These are phyloP conservation scores for Nigrospora sphaerica DNA, from an alignment of 2,329 filamentous ascomycete genomes.

Conservation along the genomic window DNA sequence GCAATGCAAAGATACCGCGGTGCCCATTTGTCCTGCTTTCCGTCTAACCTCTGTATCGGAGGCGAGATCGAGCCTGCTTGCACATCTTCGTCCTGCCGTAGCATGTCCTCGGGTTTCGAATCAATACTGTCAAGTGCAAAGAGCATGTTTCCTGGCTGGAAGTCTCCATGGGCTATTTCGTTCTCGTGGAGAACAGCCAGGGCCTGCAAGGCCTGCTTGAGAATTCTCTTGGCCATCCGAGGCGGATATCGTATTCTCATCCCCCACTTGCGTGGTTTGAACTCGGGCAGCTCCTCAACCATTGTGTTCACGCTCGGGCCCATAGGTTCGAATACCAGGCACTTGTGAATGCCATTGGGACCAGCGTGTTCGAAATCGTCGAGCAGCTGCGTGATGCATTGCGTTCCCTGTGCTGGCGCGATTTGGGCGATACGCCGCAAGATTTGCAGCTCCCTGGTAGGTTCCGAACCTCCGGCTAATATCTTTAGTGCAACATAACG, in stretches of 20 bases:
- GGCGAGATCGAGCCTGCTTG: conserved; percentile 14
- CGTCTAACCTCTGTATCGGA: conserved; percentile 19
- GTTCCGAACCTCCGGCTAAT: conserved; percentile 8
- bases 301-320: conserved; percentile 29
- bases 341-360: conserved; percentile 37
- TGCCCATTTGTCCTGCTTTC: conserved; percentile 20
- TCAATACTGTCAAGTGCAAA: conserved; percentile 22
- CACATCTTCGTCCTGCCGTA: conserved; percentile 16
- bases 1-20: conserved; percentile 21
- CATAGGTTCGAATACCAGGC: conserved; percentile 31
- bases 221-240: conserved; percentile 30
- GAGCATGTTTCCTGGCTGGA: conserved; percentile 29
- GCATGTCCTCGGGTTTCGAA: conserved; percentile 11
- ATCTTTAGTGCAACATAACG: conserved; percentile 19
- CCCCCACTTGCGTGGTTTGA: conserved; percentile 15
- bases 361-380: conserved; percentile 29
- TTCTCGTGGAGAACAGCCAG: conserved; percentile 29
- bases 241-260: conserved; percentile 28
- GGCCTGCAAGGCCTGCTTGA: conserved; percentile 28
- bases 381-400: conserved; percentile 25
- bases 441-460: conserved; percentile 11
- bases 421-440: conserved; percentile 8
- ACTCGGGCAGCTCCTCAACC: conserved; percentile 24
- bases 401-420: conserved; percentile 8
- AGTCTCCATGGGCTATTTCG: conserved; percentile 31